These are phyloP conservation scores for Oleoguttula mirabilis DNA, from an alignment of 495 filamentous ascomycete genomes.

Conservation along the genomic window DNA sequence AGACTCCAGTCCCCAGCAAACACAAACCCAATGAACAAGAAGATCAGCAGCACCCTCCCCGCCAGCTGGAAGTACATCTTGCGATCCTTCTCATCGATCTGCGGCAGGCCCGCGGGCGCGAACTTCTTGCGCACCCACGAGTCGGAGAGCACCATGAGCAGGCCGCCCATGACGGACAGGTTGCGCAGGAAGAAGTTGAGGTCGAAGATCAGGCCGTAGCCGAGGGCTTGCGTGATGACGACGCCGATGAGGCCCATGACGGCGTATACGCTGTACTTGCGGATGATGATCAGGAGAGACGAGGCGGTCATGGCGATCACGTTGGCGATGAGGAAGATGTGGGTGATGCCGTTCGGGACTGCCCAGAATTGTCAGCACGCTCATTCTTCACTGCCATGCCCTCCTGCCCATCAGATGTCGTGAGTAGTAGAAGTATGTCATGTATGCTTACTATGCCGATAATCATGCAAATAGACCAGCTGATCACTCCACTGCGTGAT, in stretches of 20 bases:
- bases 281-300: constrained; percentile 75
- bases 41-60: constrained; percentile 89
- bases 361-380: constrained; percentile 13
- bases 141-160: constrained; percentile 96
- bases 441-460: constrained; percentile 68
- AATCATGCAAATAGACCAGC: constrained; percentile 82
- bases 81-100: constrained; percentile 94
- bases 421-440: background rate
- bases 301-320: constrained; percentile 78
- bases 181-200: constrained; percentile 99
- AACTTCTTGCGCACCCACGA: constrained; percentile 96
- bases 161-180: constrained; percentile 86
- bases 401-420: too few species aligned
- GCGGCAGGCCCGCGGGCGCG: constrained; percentile 84
- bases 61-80: constrained; percentile 99
- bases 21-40: constrained; percentile 91
- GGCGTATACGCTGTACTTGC: constrained; percentile 83
- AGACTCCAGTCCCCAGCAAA: constrained; percentile 89
- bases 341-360: constrained; percentile 86
- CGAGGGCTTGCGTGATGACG: constrained; percentile 89
- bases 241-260: constrained; percentile 82
- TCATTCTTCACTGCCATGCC: too few species aligned
- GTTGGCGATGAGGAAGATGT: constrained; percentile 85
- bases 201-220: constrained; percentile 97
- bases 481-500: constrained; percentile 97